Base-by-base conservation (phyloP, 805 yeast species). In the Isabelozyma gotoi region DNA sequence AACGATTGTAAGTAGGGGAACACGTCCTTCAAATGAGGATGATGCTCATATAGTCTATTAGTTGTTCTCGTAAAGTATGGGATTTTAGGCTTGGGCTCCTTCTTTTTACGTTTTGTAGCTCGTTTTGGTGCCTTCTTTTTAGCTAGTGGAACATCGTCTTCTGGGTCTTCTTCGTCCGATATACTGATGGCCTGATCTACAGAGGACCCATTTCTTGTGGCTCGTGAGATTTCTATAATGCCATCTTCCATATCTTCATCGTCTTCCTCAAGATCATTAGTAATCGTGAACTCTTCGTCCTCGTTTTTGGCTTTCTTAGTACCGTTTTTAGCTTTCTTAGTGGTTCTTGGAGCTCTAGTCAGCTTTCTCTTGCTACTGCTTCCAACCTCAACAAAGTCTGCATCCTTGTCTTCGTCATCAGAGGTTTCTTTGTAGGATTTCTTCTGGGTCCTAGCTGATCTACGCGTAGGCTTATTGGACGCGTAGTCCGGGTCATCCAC, bases 61-160 rank as follows among this genome's bases (percentile, higher is more conserved):
- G 96, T 88, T 57, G 82, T 77, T 38, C 92, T 71, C 36, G 85
- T 82, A 63, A 78, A 85, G 27, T 82, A 82, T 2, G 90, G 83
- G 4, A 82, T 67, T 53, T 82, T 84, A 6, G 81, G 83, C 51
- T 76, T 76, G 10, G 76, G 73, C 24, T 62, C 67, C 45, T 68
- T 65, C 51, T 67, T 63, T 50, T 63, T 67, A 16, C 60, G 46
- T 47, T 58, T 52, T 24, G 43, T 31, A 10, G 37, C 29, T 24
- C 39, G 36, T 42, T 47, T 65, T 12, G 60, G 58, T 35, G 56
- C 55, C 43, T 55, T 55, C 10, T 17, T 55, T 45, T 44, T 52
- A 7, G 53, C 46, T 35, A 68, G 41, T 2, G 74, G 70, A 2
- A 45, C 42, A 32, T 57, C 63, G 12, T 36, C 39, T 3, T 51